These are phyloP conservation scores for Leccinum rimulosum DNA, from an alignment of 768 basidiomycete species.

Conservation along the genomic window DNA sequence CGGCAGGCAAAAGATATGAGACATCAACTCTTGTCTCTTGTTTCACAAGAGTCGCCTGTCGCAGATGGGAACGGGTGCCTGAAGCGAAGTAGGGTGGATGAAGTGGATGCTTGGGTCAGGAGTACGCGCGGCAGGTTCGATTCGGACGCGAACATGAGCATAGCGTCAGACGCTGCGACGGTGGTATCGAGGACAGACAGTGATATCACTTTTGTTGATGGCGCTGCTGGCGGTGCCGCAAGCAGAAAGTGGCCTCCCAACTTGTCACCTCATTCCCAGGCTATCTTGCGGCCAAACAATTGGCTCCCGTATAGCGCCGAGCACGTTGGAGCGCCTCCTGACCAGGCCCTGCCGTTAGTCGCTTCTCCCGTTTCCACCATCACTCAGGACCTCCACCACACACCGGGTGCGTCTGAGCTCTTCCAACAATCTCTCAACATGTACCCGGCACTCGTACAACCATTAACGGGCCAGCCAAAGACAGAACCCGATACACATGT, in stretches of 20 bases:
- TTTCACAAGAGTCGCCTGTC: slow-evolving; percentile 1
- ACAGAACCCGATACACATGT: background rate
- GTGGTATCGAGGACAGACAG: slow-evolving; percentile 21
- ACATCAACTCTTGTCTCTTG: slow-evolving; percentile 17
- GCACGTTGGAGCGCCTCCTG: background rate
- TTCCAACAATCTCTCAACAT: slow-evolving; percentile 3
- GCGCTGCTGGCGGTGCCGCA: background rate
- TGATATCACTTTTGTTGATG: slow-evolving; percentile 26
- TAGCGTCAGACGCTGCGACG: slow-evolving; percentile 9
- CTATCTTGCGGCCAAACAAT: background rate
- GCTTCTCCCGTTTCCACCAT: slow-evolving; percentile 7
- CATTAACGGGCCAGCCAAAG: background rate
- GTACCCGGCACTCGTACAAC: slow-evolving; percentile 3
- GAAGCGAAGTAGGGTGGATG: slow-evolving; percentile 15
- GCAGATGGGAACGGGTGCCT: slow-evolving; percentile 1
- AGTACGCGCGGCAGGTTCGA: slow-evolving; percentile 16
- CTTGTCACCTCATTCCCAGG: slow-evolving; percentile 1
- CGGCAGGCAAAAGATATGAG: slow-evolving; percentile 26
- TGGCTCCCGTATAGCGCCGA: background rate
- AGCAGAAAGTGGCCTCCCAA: background rate
- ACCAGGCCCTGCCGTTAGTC: background rate
- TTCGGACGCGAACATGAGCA: slow-evolving; percentile 10
- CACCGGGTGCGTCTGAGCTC: slow-evolving; percentile 1
- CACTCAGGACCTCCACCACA: background rate
- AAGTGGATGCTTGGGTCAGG: slow-evolving; percentile 12